These are phyloP conservation scores for Pezicula radicicola DNA, from an alignment of 2,329 filamentous ascomycete species.

Conservation along the genomic window DNA sequence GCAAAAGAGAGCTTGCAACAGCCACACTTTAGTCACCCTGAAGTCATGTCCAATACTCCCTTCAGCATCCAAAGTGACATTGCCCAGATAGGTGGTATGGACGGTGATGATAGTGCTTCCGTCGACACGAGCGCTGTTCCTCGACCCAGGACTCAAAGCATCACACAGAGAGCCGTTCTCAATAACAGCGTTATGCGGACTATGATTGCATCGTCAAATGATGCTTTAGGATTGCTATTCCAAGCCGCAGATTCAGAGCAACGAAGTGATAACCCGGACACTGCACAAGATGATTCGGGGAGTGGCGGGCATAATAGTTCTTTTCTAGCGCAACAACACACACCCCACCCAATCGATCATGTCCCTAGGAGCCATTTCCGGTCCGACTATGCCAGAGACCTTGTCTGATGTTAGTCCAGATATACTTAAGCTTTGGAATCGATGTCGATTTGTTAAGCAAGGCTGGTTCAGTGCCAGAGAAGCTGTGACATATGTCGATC, in stretches of 20 bases:
- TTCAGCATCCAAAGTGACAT: neutral
- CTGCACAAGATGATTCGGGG: conserved; percentile 20
- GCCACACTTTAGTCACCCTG: too few relatives aligned
- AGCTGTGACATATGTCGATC: conserved; percentile 48
- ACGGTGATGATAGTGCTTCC: neutral
- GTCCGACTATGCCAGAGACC: neutral
- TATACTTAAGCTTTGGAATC: conserved; percentile 42
- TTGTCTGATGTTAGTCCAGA: conserved; percentile 10
- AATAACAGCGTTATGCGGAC: conserved; percentile 35
- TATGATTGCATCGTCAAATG: conserved; percentile 49
- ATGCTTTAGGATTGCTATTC: conserved; percentile 50
- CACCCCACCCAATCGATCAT: conserved; percentile 24
- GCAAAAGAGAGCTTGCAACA: too few relatives aligned
- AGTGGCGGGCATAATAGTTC: conserved; percentile 29
- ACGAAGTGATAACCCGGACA: conserved; percentile 28
- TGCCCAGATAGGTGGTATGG: neutral
- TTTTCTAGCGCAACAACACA: conserved; percentile 30
- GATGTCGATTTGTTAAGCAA: conserved; percentile 51
- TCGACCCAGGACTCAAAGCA: neutral
- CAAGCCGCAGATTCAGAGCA: conserved; percentile 39
- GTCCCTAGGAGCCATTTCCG: neutral
- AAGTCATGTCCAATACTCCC: too few relatives aligned
- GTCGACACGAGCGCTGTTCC: neutral
- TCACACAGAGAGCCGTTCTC: conserved; percentile 3
- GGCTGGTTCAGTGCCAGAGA: conserved; percentile 53